Evolutionary conservation across 2,329 filamentous ascomycete species (phyloP).

Genomic region (Exserohilum turcica): DNA sequence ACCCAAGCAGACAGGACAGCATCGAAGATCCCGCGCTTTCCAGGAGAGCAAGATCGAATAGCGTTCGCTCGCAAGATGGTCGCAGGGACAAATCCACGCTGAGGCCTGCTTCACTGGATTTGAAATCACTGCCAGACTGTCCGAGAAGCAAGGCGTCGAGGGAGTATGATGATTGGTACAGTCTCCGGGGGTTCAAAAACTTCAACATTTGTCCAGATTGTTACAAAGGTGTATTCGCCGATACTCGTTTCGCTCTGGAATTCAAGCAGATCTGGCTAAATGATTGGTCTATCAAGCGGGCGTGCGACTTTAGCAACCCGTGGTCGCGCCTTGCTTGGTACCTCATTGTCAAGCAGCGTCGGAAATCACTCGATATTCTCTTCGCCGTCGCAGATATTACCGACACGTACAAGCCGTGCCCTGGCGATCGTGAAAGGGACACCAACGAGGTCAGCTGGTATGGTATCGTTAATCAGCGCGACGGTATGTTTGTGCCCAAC

Average conservation of each 20-base stretch:
- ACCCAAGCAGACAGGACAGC: conserved; percentile 15
- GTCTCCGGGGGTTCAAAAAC: conserved; percentile 69
- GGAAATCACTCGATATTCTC: conserved; percentile 70
- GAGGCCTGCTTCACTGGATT: conserved; percentile 13
- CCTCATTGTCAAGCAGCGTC: conserved; percentile 72
- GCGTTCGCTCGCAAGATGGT: conserved; percentile 34
- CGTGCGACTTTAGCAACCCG: conserved; percentile 79
- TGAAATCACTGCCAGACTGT: conserved; percentile 61
- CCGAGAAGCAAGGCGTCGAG: conserved; percentile 66
- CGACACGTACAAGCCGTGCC: conserved; percentile 61
- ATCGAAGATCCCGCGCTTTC: conserved; percentile 30
- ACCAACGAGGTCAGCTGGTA: conserved; percentile 69
- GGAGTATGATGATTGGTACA: conserved; percentile 79
- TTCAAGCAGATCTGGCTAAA: conserved; percentile 68
- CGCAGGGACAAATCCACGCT: conserved; percentile 26
- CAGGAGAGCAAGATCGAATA: conserved; percentile 33
- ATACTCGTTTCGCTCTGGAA: conserved; percentile 68
- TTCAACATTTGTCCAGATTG: conserved; percentile 86
- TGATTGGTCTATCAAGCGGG: conserved; percentile 62
- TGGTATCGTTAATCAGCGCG: conserved; percentile 71
- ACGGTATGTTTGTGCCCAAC: conserved; percentile 65
- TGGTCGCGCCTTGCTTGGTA: conserved; percentile 89
- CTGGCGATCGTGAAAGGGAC: conserved; percentile 59
- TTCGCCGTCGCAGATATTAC: conserved; percentile 69
- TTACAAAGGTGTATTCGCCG: conserved; percentile 70